Evolutionary conservation across 179 eudicot genomes (phyloP).

Genomic region (Spinacia oleracea): DNA sequence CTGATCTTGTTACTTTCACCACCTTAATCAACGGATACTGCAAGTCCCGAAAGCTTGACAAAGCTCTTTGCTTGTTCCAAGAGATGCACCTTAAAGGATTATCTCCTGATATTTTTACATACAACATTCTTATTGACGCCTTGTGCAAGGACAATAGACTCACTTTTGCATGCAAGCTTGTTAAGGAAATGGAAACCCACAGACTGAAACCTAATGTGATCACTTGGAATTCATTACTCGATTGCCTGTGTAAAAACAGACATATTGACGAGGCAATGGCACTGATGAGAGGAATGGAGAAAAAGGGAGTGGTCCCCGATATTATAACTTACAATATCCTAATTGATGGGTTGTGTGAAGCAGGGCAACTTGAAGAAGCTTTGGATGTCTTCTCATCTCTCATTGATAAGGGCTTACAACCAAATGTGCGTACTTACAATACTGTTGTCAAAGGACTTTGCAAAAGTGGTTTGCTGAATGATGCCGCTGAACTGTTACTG

Average conservation of each 20-base stretch:
- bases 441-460: neutral
- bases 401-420: neutral
- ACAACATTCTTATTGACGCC: slow-evolving; percentile 8
- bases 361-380: neutral
- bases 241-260: neutral
- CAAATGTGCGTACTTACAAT: neutral
- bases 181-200: neutral
- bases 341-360: slow-evolving; percentile 6
- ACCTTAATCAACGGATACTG: slow-evolving; percentile 9
- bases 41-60: neutral
- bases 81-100: neutral
- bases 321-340: neutral
- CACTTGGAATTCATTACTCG: neutral
- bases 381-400: neutral
- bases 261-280: neutral
- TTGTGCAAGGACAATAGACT: slow-evolving; percentile 9
- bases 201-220: neutral
- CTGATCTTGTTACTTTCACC: neutral
- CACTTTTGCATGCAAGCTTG: neutral
- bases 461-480: neutral
- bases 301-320: neutral
- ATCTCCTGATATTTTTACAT: neutral
- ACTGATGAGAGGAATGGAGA: neutral
- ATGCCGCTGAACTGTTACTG: neutral
- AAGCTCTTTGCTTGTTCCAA: neutral